phyloP scores from a whole-genome alignment of 257 asterid species.

The Cinchona pubescens region DNA sequence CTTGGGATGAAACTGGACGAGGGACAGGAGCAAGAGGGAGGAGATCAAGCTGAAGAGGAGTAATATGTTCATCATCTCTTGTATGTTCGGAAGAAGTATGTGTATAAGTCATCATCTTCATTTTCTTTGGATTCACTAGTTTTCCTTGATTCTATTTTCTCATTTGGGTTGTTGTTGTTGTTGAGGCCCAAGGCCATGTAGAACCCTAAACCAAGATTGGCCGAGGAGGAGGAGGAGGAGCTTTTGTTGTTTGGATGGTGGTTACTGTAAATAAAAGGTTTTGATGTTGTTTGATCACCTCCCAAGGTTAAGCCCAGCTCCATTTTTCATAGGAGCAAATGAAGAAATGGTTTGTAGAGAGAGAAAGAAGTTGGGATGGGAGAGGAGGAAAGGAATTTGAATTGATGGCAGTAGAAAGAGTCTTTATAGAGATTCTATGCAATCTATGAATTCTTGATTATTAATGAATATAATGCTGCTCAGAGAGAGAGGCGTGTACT shows the following conservation, averaged over 20 bases:
- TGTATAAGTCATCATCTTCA: slow-evolving; percentile 31
- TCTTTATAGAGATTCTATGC: slow-evolving; percentile 55
- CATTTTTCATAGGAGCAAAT: slow-evolving; percentile 32
- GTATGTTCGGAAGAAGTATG: slow-evolving; percentile 17
- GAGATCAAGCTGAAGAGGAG: slow-evolving; percentile 58
- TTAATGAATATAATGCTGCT: slow-evolving; percentile 7
- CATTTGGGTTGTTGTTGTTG: neutral
- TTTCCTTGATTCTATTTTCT: slow-evolving; percentile 6
- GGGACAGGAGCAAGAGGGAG: slow-evolving; percentile 53
- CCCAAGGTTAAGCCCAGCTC: slow-evolving; percentile 77
- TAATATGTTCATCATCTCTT: slow-evolving; percentile 2
- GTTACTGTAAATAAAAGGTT: slow-evolving; percentile 15
- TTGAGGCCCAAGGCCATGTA: slow-evolving; percentile 55
- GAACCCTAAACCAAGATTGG: slow-evolving; percentile 32
- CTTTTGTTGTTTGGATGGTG: slow-evolving; percentile 11
- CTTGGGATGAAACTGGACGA: slow-evolving; percentile 29
- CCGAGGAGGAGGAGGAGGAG: neutral
- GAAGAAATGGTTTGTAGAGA: neutral
- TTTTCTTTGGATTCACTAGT: slow-evolving; percentile 15
- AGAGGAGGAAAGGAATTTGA: slow-evolving; percentile 11
- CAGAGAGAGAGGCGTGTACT: neutral
- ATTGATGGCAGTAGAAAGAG: slow-evolving; percentile 35
- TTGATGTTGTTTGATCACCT: slow-evolving; percentile 31
- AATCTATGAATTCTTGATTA: slow-evolving; percentile 30
- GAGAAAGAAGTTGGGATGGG: neutral